A percentile compares a stretch with the other conserved stretches of the same genome.
phyloP scores from a whole-genome alignment of 148 eudicot genomes.

The Camellia granthamiana region DNA sequence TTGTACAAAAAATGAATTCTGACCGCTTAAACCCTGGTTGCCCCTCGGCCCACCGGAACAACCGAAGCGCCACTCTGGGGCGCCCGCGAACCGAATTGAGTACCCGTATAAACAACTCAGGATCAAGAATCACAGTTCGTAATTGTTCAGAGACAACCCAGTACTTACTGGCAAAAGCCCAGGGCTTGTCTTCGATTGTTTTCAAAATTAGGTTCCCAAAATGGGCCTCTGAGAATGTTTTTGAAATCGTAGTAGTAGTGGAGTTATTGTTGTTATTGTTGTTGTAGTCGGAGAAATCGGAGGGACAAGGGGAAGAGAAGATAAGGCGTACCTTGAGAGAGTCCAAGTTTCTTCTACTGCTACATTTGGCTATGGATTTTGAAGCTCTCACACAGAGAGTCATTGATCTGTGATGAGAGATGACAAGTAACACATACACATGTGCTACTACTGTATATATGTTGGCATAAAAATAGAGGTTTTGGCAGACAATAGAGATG shows the following conservation, averaged over 20 bases:
- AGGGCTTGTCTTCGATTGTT: constrained; percentile 28
- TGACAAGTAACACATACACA: constrained; percentile 11
- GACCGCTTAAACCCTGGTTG: constrained; percentile 44
- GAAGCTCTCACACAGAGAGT: constrained; percentile 41
- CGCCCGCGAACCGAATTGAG: constrained; percentile 28
- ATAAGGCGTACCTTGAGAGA: constrained; percentile 36
- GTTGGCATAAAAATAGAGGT: not conserved
- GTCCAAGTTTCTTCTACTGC: constrained; percentile 3
- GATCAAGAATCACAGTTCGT: constrained; percentile 26
- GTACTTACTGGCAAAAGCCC: constrained; percentile 21
- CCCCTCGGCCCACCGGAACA: constrained; percentile 48
- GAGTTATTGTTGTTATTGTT: not conserved
- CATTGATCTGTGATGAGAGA: constrained; percentile 31
- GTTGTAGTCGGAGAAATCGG: not conserved
- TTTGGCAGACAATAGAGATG: not conserved
- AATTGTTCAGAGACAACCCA: constrained; percentile 27
- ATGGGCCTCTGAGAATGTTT: constrained; percentile 10
- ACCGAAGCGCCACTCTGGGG: constrained; percentile 38
- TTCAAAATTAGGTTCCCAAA: constrained; percentile 28
- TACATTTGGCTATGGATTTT: constrained; percentile 29
- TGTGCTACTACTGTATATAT: not conserved
- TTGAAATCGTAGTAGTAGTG: not conserved
- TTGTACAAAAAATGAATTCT: constrained; percentile 31
- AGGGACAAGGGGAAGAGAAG: constrained; percentile 20
- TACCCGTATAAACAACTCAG: constrained; percentile 40